Percentiles rank a stretch among this genome's conserved stretches.
phyloP scores from a whole-genome alignment of 805 yeast genomes.

The Wickerhamomyces hampshirensis region DNA sequence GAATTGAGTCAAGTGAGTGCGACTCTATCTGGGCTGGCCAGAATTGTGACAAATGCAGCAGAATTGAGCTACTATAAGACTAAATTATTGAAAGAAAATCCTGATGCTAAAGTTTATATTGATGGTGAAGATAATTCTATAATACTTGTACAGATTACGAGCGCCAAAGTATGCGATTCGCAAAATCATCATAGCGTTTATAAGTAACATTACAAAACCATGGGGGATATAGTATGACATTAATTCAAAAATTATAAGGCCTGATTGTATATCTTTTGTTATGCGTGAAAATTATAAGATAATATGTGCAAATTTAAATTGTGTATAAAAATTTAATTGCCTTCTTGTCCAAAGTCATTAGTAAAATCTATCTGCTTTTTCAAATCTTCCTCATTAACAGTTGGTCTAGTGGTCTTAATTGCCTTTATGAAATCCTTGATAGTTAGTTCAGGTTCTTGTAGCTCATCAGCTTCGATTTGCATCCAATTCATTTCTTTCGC shows the following conservation, averaged over 20 bases:
- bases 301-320: too few species aligned
- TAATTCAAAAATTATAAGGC: too few species aligned
- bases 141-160: slow-evolving; percentile 56
- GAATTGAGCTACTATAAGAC: slow-evolving; percentile 58
- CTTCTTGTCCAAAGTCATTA: slow-evolving; percentile 95
- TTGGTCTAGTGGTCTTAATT: slow-evolving; percentile 86
- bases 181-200: slow-evolving; percentile 47
- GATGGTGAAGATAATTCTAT: slow-evolving; percentile 60
- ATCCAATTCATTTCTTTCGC: slow-evolving; percentile 93
- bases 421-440: slow-evolving; percentile 93
- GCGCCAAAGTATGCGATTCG: slow-evolving; percentile 76
- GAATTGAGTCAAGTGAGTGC: slow-evolving; percentile 80
- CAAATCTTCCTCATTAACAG: slow-evolving; percentile 84
- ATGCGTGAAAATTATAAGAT: neutral
- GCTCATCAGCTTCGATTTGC: slow-evolving; percentile 83
- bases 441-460: slow-evolving; percentile 84
- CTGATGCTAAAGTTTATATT: slow-evolving; percentile 67
- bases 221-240: too few species aligned
- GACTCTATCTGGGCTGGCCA: slow-evolving; percentile 71
- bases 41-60: slow-evolving; percentile 42
- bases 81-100: slow-evolving; percentile 55
- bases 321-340: slow-evolving; percentile 60
- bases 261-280: neutral
- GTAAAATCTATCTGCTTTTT: slow-evolving; percentile 84
- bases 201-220: slow-evolving; percentile 19